Evolutionary conservation across 2,329 filamentous ascomycete species (phyloP).

Genomic region (Aspergillus brasiliensis): DNA sequence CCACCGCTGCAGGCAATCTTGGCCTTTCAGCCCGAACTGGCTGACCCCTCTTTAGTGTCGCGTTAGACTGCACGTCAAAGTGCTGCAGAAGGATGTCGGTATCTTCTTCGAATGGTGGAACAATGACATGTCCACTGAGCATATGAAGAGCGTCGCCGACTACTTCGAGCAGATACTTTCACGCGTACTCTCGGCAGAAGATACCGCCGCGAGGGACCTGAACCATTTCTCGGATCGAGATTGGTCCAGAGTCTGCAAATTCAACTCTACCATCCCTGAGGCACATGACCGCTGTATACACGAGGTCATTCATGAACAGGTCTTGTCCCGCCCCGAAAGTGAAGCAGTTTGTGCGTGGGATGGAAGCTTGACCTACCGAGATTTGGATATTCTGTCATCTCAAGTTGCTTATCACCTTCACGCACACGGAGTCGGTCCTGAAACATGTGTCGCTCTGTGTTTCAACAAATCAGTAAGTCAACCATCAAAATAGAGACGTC

Average conservation of each 20-base stretch:
- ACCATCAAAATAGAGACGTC: too few relatives aligned
- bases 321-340: slow-evolving; percentile 37
- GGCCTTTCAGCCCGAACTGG: slow-evolving; percentile 8
- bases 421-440: slow-evolving; percentile 44
- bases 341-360: slow-evolving; percentile 44
- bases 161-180: slow-evolving; percentile 58
- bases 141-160: slow-evolving; percentile 51
- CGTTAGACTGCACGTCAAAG: slow-evolving; percentile 39
- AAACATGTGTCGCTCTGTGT: slow-evolving; percentile 40
- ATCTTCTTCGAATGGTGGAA: slow-evolving; percentile 45
- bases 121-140: slow-evolving; percentile 39
- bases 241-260: slow-evolving; percentile 56
- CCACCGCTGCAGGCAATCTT: background rate
- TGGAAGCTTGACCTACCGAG: slow-evolving; percentile 40
- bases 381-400: slow-evolving; percentile 42
- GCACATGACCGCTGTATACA: slow-evolving; percentile 44
- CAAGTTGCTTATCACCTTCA: slow-evolving; percentile 40
- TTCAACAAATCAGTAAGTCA: slow-evolving; percentile 46
- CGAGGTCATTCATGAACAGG: slow-evolving; percentile 39
- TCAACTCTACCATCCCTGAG: slow-evolving; percentile 51
- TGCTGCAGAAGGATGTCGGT: slow-evolving; percentile 35
- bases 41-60: slow-evolving; percentile 30
- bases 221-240: slow-evolving; percentile 61
- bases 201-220: slow-evolving; percentile 48
- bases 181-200: slow-evolving; percentile 48